Evolutionary conservation across 768 basidiomycete genomes (phyloP), one percentile per base, ranked within the genome.

Genomic region (Amanita pseudoporphyria): DNA sequence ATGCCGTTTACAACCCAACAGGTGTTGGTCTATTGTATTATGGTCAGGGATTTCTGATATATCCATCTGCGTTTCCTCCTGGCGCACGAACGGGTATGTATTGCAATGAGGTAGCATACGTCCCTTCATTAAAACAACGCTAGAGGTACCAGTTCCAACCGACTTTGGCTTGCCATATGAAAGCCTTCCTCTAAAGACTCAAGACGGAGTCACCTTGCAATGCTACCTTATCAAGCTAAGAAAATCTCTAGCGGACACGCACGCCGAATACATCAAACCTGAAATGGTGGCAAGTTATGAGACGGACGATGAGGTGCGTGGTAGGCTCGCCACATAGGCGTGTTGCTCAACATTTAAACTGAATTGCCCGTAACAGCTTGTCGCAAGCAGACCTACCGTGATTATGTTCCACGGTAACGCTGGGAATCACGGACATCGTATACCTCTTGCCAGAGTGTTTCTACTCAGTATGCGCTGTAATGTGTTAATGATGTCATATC

Each of bases 321-420:
- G 40, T 47, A 45, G n/a, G 24, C 37, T 14, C 19, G 18, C 22
- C 38, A 16, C 14, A 7, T 18, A 21, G 24, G 14, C 32, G 13
- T 13, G 26, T 10, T 24, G 39, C 40, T 37, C 18, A 10, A n/a
- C 26, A 41, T 47, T 21, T 43, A 18, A 41, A 18, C n/a, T 45
- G 21, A n/a, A 16, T 38, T 24, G 28, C 19, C 32, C 30, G 9
- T 14, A 2, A 13, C 30, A 76, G 75, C 71, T 74, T 49, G 63
- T 69, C 24, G 59, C 69, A 3, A 68, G 62, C 38, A 72, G 92
- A 13, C 95, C 95, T 1, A 96, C 92, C 0, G 72, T 98, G 2
- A 64, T 98, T 44, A 88, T 97, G 81, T 91, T 96, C 49, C 94
- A 97, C 57, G 95, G 95, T 6, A 89, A 89, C 57, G 87, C 81